A percentile compares a stretch with the other conserved stretches of the same genome.
phyloP scores from a whole-genome alignment of 768 basidiomycete species.

The Trametes maxima region DNA sequence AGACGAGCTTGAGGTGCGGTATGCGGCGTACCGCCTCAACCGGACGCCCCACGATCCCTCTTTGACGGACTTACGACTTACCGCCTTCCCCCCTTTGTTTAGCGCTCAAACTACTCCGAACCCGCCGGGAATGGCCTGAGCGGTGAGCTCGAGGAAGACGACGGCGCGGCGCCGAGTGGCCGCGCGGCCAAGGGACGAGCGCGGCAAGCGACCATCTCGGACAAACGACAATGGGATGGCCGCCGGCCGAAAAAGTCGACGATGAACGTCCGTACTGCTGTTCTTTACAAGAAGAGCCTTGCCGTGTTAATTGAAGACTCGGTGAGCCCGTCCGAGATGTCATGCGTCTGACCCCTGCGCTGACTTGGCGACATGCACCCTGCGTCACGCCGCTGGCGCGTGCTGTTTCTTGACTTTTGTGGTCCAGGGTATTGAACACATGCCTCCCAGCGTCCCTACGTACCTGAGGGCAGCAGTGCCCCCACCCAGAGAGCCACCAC shows the following conservation, averaged over 20 bases:
- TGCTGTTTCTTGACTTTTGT: background rate
- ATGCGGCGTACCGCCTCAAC: constrained; percentile 1
- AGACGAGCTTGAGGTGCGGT: constrained; percentile 78
- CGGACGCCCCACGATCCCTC: constrained; percentile 3
- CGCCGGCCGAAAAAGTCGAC: constrained; percentile 76
- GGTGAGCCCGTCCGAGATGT: constrained; percentile 47
- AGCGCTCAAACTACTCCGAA: constrained; percentile 83
- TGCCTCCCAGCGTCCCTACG: constrained; percentile 56
- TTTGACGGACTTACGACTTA: background rate
- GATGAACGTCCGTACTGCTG: constrained; percentile 77
- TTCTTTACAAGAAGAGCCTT: constrained; percentile 83
- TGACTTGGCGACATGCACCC: background rate
- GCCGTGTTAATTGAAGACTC: constrained; percentile 76
- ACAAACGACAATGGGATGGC: constrained; percentile 64
- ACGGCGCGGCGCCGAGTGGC: constrained; percentile 43
- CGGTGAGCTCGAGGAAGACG: constrained; percentile 40
- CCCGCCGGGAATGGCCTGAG: constrained; percentile 40
- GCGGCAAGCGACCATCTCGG: constrained; percentile 64
- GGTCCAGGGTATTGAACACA: constrained; percentile 59
- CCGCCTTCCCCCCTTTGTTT: constrained; percentile 1
- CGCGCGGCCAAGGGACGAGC: constrained; percentile 65
- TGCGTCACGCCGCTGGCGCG: too few relatives aligned
- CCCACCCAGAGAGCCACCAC: constrained; percentile 62
- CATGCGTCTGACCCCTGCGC: background rate
- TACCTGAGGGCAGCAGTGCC: constrained; percentile 73